A percentile compares a stretch with the other conserved stretches of the same genome.
Conservation (phyloP, 2,329 filamentous ascomycete genomes). For the Curvularia eragrostidis region DNA sequence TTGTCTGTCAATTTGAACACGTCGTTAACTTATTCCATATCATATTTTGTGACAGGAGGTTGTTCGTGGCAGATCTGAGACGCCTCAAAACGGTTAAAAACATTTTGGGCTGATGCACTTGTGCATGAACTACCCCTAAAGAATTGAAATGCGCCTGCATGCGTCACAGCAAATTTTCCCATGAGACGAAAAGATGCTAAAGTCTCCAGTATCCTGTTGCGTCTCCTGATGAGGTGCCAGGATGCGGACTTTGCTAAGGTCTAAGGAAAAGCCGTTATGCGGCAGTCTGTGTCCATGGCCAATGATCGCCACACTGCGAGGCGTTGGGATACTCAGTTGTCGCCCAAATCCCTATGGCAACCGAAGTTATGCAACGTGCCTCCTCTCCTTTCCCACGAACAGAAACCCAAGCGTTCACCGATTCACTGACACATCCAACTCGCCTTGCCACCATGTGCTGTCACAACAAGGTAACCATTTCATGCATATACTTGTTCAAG, state of each 20-base stretch:
- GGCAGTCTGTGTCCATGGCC: background rate
- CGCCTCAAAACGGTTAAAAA: background rate
- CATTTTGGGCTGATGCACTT: background rate
- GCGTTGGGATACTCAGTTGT: background rate
- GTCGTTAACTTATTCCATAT: background rate
- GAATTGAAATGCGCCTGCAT: background rate
- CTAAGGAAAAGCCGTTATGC: background rate
- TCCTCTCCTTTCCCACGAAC: background rate
- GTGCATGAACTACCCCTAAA: background rate
- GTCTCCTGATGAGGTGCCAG: background rate
- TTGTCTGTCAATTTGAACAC: background rate
- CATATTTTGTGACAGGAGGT: background rate
- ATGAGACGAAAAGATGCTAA: background rate
- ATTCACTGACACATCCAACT: background rate
- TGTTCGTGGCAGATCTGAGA: background rate
- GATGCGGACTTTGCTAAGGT: background rate
- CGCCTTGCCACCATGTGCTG: background rate
- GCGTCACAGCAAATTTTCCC: background rate
- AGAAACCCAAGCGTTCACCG: background rate
- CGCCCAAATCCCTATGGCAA: background rate
- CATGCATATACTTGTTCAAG: background rate
- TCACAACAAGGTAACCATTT: background rate
- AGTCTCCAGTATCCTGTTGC: background rate
- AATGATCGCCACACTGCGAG: background rate
- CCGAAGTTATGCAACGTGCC: background rate